Evolutionary conservation across 148 eudicot genomes (phyloP), one percentile per base, ranked within the genome.

Genomic region (Vaccinium vitisidaea): DNA sequence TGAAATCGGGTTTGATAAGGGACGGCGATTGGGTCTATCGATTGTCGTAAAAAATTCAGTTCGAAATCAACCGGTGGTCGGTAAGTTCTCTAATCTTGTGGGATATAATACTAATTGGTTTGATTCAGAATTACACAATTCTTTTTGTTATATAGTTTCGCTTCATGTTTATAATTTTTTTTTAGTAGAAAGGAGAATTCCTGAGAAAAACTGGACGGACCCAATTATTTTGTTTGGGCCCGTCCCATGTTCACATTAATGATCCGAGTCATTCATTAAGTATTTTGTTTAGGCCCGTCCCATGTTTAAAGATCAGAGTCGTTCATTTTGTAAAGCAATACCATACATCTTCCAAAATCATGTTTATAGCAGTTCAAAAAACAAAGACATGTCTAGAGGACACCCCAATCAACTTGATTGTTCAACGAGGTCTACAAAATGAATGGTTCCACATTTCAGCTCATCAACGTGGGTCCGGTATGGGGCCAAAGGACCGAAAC

Each of bases 51-150:
- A 39, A 18, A 78, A 83, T 53, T 87, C 90, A n/a, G 82, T 15
- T 86, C 87, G 84, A 85, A 80, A 74, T 76, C 88, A 87, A 39
- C 39, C 84, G 15, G 78, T 52, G 12, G 74, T 76, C 18, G 86
- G 92, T 91, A 84, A 84, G 84, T 84, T 48, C 14, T 7, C 19
- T 2, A 58, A 27, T 16, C 25, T 10, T 6, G 32, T 63, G n/a
- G 71, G 11, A 19, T 21, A 27, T 50, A 9, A 9, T 82, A 5
- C 25, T 10, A n/a, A 1, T 0, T 16, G 32, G 32, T 49, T 53
- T 83, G 23, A 25, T 43, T 43, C 46, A 43, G 46, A 43, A 43
- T 43, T 43, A 43, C 46, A 43, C 46, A 4, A 43, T 43, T 43
- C 46, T 43, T 43, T 43, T 43, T 43, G 46, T 43, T 43, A 4